Conservation (phyloP, 352 stramenopile species). For the Phytophthora constricta region DNA sequence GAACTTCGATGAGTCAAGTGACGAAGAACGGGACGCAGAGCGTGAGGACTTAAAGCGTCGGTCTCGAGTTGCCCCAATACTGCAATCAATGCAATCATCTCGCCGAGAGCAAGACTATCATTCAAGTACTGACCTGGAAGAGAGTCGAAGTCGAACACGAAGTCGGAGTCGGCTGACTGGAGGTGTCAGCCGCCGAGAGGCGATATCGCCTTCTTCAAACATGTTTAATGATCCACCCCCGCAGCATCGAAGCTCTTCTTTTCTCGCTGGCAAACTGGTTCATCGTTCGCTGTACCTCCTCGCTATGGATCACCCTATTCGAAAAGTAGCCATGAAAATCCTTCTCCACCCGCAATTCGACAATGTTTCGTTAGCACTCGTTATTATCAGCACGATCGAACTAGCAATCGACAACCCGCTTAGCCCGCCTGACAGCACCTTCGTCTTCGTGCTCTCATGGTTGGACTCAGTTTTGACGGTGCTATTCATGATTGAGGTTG, state of each 20-base stretch:
- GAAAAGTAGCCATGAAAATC: conserved; percentile 50
- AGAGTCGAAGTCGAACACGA: conserved; percentile 15
- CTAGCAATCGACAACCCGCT: conserved; percentile 86
- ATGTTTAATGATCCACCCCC: conserved; percentile 43
- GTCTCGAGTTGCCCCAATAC: conserved; percentile 36
- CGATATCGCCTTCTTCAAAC: conserved; percentile 17
- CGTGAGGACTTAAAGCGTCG: conserved; percentile 42
- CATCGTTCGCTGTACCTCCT: conserved; percentile 56
- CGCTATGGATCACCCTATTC: conserved; percentile 53
- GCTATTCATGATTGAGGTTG: conserved; percentile 88
- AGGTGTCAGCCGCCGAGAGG: conserved; percentile 28
- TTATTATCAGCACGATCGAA: conserved; percentile 69
- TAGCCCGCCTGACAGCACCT: conserved; percentile 41
- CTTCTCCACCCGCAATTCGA: conserved; percentile 80
- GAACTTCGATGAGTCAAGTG: conserved; percentile 84
- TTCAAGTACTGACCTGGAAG: conserved; percentile 20
- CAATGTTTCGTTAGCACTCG: conserved; percentile 74
- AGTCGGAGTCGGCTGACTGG: conserved; percentile 20
- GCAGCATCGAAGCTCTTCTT: conserved; percentile 12
- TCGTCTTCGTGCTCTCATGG: conserved; percentile 60
- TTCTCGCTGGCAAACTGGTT: conserved; percentile 23
- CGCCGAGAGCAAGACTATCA: conserved; percentile 19
- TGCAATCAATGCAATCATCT: conserved; percentile 18
- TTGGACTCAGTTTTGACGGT: conserved; percentile 75
- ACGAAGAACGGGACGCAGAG: conserved; percentile 55